Percentiles rank a stretch among this genome's conserved stretches.
Conservation (phyloP, 345 rosid species). For the Capsella bursapastoris region DNA sequence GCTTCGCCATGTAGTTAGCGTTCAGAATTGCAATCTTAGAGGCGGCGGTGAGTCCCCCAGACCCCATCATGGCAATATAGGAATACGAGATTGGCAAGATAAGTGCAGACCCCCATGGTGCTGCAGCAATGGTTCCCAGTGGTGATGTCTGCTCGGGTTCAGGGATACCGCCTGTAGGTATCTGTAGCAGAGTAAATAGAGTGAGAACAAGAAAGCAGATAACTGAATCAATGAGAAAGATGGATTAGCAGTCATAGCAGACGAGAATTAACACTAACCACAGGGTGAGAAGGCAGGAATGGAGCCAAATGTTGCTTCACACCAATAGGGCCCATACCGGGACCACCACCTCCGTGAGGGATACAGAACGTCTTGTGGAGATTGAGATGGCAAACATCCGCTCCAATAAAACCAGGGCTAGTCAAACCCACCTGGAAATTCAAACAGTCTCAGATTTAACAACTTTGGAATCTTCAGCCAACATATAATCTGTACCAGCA, state of each 20-base stretch:
- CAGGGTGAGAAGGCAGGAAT: conserved; percentile 96
- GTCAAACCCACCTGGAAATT: conserved; percentile 80
- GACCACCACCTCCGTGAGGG: conserved; percentile 99
- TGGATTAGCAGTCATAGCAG: background rate
- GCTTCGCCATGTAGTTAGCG: conserved; percentile 99
- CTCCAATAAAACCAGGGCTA: conserved; percentile 97
- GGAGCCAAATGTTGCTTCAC: conserved; percentile 98
- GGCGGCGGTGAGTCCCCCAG: conserved; percentile 90
- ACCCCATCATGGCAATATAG: conserved; percentile 98
- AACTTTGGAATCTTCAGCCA: conserved; percentile 43
- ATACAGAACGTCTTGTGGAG: conserved; percentile 99
- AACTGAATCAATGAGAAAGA: background rate
- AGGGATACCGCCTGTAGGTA: conserved; percentile 88
- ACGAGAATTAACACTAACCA: conserved; percentile 53
- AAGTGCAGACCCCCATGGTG: conserved; percentile 99
- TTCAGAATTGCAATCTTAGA: conserved; percentile 92
- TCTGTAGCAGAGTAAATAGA: conserved; percentile 40
- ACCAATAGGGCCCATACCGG: conserved; percentile 99
- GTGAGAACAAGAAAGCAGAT: background rate
- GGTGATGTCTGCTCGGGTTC: conserved; percentile 71
- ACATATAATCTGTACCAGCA: background rate
- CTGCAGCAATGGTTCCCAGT: conserved; percentile 89
- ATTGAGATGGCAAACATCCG: conserved; percentile 99
- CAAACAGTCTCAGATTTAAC: conserved; percentile 69
- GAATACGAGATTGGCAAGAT: conserved; percentile 95